Percentiles rank a stretch among this genome's conserved stretches.
Conservation (phyloP, 2,329 filamentous ascomycete species). For the Orbilia ellipsospora region DNA sequence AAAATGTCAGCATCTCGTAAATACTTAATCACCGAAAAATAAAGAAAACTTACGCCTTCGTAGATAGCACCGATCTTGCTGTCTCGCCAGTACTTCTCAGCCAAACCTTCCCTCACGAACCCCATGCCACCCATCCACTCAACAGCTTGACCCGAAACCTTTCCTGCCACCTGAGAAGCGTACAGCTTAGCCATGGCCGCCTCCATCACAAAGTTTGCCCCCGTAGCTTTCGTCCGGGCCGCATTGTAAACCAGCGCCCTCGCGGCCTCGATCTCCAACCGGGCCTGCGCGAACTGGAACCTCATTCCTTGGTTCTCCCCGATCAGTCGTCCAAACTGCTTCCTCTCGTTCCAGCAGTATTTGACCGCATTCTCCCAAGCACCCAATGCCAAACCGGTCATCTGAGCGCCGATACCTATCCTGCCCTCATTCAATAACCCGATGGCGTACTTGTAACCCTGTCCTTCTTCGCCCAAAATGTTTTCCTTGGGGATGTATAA, state of each 20-base stretch:
- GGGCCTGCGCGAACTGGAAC: constrained; percentile 96
- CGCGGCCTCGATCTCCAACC: constrained; percentile 90
- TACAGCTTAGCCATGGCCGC: constrained; percentile 99
- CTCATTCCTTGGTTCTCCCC: constrained; percentile 99
- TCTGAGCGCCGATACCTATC: constrained; percentile 97
- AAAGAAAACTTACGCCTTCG: constrained; percentile 73
- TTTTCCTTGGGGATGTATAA: constrained; percentile 89
- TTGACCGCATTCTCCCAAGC: constrained; percentile 93
- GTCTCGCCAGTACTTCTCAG: constrained; percentile 97
- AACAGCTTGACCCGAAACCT: constrained; percentile 84
- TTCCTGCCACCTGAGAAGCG: constrained; percentile 89
- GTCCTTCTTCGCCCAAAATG: constrained; percentile 84
- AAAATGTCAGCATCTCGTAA: constrained; percentile 12
- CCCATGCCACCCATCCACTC: constrained; percentile 99
- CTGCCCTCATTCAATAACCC: constrained; percentile 92
- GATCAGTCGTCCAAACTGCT: constrained; percentile 92
- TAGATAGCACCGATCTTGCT: constrained; percentile 99
- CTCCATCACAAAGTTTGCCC: constrained; percentile 87
- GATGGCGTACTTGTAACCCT: constrained; percentile 99
- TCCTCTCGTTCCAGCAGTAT: constrained; percentile 98
- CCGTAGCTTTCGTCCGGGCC: constrained; percentile 96
- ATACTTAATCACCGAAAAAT: too few relatives aligned
- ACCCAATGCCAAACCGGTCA: constrained; percentile 95
- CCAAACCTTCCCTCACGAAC: constrained; percentile 93
- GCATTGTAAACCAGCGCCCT: constrained; percentile 95